Conservation (phyloP, 2,329 filamentous ascomycete genomes). For the Hypoxylon sp. region DNA sequence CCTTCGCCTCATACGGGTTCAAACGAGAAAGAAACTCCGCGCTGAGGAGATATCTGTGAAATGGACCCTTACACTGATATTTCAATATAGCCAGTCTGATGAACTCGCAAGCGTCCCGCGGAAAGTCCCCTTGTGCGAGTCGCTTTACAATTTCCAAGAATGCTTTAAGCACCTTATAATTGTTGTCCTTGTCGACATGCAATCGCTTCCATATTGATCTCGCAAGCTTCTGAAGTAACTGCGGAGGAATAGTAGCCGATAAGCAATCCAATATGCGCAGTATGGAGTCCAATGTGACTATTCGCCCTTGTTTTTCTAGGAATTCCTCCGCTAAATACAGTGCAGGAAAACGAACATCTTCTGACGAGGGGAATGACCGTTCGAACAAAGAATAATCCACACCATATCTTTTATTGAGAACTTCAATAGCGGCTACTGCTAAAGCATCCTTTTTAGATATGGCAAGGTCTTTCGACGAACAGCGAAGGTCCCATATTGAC, state of each 20-base stretch:
- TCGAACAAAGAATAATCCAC: constrained; percentile 38
- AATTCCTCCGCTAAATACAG: constrained; percentile 43
- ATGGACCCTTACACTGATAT: constrained; percentile 52
- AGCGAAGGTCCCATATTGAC: constrained; percentile 10
- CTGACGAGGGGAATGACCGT: constrained; percentile 39
- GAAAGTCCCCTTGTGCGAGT: constrained; percentile 52
- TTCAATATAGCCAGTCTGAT: constrained; percentile 53
- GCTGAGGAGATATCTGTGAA: constrained; percentile 54
- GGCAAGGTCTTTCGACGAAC: background rate
- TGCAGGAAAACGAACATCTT: constrained; percentile 44
- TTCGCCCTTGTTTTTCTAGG: constrained; percentile 36
- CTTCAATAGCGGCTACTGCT: constrained; percentile 21
- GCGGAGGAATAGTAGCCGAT: constrained; percentile 21
- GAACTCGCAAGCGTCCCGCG: constrained; percentile 51
- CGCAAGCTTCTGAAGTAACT: constrained; percentile 21
- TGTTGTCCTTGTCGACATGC: background rate
- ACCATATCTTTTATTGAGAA: constrained; percentile 43
- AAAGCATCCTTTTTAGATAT: constrained; percentile 22
- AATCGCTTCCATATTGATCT: constrained; percentile 34
- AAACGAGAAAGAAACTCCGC: constrained; percentile 50
- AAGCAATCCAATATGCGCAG: constrained; percentile 38
- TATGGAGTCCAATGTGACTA: constrained; percentile 43
- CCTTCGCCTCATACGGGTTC: constrained; percentile 45
- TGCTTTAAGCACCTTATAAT: constrained; percentile 14
- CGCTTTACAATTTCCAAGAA: constrained; percentile 32